Evolutionary conservation across 2,329 filamentous ascomycete species (phyloP).

Genomic region (Penicillium hesseltinei): DNA sequence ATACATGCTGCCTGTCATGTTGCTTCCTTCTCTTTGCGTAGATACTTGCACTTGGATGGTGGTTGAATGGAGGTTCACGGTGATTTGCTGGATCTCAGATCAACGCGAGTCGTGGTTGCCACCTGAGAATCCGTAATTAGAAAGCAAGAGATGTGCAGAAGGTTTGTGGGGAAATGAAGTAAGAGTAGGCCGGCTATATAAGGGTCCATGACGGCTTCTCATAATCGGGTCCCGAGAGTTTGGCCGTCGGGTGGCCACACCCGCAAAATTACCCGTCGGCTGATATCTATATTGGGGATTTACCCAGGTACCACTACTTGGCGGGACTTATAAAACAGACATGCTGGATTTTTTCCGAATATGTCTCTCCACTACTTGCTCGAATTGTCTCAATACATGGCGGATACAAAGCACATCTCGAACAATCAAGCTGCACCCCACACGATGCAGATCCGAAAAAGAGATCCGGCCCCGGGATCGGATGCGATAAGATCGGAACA

Average conservation of each 20-base stretch:
- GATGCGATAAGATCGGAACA: conserved; percentile 6
- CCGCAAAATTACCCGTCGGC: background rate
- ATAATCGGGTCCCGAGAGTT: conserved; percentile 14
- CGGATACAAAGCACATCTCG: no score
- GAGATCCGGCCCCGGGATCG: conserved; percentile 1
- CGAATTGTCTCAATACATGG: background rate
- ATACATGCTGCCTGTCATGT: conserved; percentile 27
- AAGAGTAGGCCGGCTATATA: conserved; percentile 4
- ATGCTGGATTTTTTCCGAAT: no score
- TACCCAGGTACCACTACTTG: background rate
- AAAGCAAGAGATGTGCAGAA: background rate
- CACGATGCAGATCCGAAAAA: conserved; percentile 5
- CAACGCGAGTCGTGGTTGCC: background rate
- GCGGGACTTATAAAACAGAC: background rate
- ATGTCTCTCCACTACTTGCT: background rate
- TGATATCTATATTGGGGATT: background rate
- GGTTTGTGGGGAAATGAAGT: background rate
- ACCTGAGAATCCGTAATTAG: background rate
- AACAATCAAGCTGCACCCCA: background rate
- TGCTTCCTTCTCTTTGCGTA: background rate
- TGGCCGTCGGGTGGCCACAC: conserved; percentile 15
- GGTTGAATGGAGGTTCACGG: background rate
- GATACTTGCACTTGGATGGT: background rate
- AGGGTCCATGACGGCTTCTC: background rate
- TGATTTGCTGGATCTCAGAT: background rate